phyloP scores from a whole-genome alignment of 768 basidiomycete genomes.

The Leucocoprinus sp. region DNA sequence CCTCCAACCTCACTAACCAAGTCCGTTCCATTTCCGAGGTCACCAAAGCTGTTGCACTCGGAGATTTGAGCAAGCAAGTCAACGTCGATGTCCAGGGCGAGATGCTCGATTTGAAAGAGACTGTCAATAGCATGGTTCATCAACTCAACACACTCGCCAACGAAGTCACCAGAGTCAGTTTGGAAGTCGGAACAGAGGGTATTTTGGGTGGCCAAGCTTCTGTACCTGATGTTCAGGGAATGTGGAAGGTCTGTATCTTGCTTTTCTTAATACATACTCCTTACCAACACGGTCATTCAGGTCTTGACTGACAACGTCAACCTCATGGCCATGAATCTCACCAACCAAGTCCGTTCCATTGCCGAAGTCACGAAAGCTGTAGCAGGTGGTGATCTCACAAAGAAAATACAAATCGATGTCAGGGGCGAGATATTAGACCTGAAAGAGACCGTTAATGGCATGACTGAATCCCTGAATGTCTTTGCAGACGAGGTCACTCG shows the following conservation, averaged over 20 bases:
- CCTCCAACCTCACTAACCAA: conserved; percentile 76
- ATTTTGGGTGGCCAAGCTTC: conserved; percentile 90
- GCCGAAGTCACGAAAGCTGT: conserved; percentile 95
- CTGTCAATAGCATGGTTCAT: conserved; percentile 83
- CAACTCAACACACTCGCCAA: conserved; percentile 67
- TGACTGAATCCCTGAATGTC: conserved; percentile 82
- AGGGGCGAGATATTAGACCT: conserved; percentile 87
- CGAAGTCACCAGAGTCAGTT: conserved; percentile 84
- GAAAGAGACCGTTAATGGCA: conserved; percentile 90
- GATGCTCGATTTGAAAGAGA: conserved; percentile 84
- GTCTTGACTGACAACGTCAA: conserved; percentile 76
- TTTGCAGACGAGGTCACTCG: conserved; percentile 78
- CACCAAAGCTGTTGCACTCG: conserved; percentile 79
- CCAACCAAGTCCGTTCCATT: conserved; percentile 79
- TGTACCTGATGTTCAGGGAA: conserved; percentile 89
- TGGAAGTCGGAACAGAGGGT: conserved; percentile 91
- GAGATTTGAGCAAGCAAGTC: conserved; percentile 78
- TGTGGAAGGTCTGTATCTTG: conserved; percentile 66
- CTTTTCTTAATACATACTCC: not conserved
- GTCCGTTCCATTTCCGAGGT: conserved; percentile 90
- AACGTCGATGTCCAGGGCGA: conserved; percentile 93
- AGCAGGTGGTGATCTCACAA: conserved; percentile 85
- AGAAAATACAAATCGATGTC: conserved; percentile 88
- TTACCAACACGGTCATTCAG: conserved; percentile 17
- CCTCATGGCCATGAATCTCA: conserved; percentile 84